These are phyloP conservation scores for Blastobotrys serpentis DNA, from an alignment of 1,139 yeast species.

Conservation along the genomic window DNA sequence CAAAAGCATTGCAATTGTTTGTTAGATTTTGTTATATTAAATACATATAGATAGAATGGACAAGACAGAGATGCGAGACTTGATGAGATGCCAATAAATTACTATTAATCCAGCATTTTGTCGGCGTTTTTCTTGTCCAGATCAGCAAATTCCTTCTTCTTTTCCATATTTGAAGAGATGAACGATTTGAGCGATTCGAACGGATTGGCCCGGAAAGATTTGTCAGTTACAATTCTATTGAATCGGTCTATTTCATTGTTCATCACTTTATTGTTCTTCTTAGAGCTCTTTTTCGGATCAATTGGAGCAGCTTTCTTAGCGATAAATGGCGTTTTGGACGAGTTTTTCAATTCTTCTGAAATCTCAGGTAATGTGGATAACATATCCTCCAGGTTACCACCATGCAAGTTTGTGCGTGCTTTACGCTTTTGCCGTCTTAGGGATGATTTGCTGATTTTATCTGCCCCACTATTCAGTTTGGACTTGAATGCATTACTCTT, in stretches of 20 bases:
- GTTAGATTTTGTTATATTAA: too few relatives aligned
- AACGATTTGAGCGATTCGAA: conserved; percentile 29
- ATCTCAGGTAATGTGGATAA: conserved; percentile 34
- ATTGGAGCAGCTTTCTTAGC: conserved; percentile 22
- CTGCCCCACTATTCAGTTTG: conserved; percentile 18
- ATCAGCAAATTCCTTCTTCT: conserved; percentile 27
- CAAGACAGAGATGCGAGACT: too few relatives aligned
- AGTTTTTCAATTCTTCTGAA: conserved; percentile 11
- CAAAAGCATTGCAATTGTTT: too few relatives aligned
- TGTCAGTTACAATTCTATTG: conserved; percentile 26
- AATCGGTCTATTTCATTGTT: conserved; percentile 34
- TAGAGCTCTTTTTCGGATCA: conserved; percentile 31
- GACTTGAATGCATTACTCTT: conserved; percentile 24
- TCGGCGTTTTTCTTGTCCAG: conserved; percentile 10
- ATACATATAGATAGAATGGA: too few relatives aligned
- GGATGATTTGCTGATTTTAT: conserved; percentile 34
- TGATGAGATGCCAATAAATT: too few relatives aligned
- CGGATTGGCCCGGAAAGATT: conserved; percentile 30
- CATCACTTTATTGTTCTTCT: conserved; percentile 35
- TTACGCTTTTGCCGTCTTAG: conserved; percentile 30
- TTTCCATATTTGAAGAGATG: conserved; percentile 26
- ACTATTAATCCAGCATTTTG: not conserved
- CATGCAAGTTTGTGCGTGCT: conserved; percentile 29
- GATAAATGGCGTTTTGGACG: conserved; percentile 13
- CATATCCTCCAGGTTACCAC: conserved; percentile 33